Base-by-base conservation (phyloP, 768 basidiomycete species). In the Brasilioporus rufonigricans region DNA sequence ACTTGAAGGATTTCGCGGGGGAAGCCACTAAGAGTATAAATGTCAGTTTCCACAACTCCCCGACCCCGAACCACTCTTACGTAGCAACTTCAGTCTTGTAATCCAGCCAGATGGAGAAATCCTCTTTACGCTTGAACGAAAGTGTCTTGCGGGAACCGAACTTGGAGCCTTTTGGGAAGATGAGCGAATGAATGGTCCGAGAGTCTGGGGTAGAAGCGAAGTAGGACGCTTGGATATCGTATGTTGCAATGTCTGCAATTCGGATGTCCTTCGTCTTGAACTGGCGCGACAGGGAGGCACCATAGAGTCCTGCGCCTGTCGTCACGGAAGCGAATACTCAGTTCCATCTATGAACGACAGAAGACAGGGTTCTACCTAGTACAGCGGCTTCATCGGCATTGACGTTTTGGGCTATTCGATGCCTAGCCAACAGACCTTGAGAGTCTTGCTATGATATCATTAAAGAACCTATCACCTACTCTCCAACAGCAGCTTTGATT, bases 341-440 rank as follows among this genome's bases (percentile, higher is more conserved):
- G 62, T 48, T 50, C 26, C 27, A 50, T n/a, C 21, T 27, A 44
- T 31, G 1, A 16, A 2, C 40, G 35, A 53, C 47, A 43, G 3
- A 18, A 50, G 23, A 56, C 16, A 21, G 8, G 8, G 23, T 46
- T 61, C 21, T 69, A 78, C 89, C 93, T 41, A 99, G 81, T 19
- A 98, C 96, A 24, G 89, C 91, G 0, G 93, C 91, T 73, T 99
- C 97, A 67, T 98, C 97, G 0, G 96, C 88, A 68, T 99, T 98
- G 57, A 99, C 91, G 61, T 98, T 98, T 65, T 87, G 79, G 6
- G 96, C 92, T 53, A 98, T 88, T 71, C 91, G 92, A 49, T 86
- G 82, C 44, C 86, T 89, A 48, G 16, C 50, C 16, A 16, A 54
- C 24, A 44, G 21, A 43, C 21, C 45, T 55, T 48, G 53, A 57